These are phyloP conservation scores for Populus deltoides DNA, from an alignment of 345 rosid genomes.

Conservation along the genomic window DNA sequence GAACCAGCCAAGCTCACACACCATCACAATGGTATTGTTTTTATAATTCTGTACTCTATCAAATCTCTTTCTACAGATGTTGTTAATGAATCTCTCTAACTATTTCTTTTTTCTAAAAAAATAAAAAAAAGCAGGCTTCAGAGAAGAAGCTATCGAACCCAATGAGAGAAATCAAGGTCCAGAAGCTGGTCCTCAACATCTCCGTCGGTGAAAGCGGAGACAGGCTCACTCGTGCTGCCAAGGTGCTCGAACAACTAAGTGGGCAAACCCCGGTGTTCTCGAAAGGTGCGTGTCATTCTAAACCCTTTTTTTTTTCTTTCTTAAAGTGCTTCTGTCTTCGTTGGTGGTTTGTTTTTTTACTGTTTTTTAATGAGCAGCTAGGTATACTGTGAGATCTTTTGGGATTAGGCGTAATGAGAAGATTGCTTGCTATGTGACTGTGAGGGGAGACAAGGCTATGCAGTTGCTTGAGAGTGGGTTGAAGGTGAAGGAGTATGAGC, in stretches of 20 bases:
- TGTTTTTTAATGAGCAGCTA: conserved; percentile 43
- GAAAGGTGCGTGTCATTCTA: conserved; percentile 41
- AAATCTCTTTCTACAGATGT: too few species aligned
- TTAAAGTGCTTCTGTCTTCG: too few species aligned
- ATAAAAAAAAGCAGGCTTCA: conserved; percentile 43
- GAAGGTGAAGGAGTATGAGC: conserved; percentile 94
- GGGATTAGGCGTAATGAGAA: conserved; percentile 96
- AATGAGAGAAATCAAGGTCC: conserved; percentile 91
- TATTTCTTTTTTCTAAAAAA: background rate
- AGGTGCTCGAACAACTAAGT: conserved; percentile 89
- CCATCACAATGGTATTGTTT: background rate
- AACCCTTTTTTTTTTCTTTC: too few species aligned
- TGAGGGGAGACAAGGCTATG: conserved; percentile 98
- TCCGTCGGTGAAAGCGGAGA: conserved; percentile 93
- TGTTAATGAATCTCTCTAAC: background rate
- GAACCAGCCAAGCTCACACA: background rate
- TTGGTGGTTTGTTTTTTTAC: too few species aligned
- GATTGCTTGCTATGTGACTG: conserved; percentile 96
- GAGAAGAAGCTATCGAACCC: conserved; percentile 86
- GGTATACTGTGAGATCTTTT: conserved; percentile 95
- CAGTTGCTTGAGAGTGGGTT: conserved; percentile 93
- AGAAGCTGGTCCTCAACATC: conserved; percentile 80
- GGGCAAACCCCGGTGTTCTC: conserved; percentile 87
- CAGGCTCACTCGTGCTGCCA: conserved; percentile 85
- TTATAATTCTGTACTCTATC: background rate